Evolutionary conservation across 2,329 filamentous ascomycete species (phyloP), one percentile per base, ranked within the genome.

Genomic region (Phyllosticta paracitricarpa): DNA sequence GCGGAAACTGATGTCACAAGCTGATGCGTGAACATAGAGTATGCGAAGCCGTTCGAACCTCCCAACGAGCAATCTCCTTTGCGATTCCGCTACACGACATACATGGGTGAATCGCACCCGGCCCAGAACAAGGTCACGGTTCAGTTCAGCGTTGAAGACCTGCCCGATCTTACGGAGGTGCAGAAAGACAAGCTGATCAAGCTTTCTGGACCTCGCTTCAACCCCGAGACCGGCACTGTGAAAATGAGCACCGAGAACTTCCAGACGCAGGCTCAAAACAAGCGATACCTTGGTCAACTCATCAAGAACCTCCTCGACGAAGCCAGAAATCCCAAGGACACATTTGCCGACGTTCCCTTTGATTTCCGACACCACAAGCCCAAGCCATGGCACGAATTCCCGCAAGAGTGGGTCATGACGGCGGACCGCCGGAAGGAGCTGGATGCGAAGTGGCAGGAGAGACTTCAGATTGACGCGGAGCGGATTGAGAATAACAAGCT

Each of bases 51-150:
- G 19, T 97, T 96, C 73, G 77, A 81, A 63, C 83, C 86, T 2
- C 91, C 93, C 1, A 81, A 82, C 14, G 74, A 80, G 30, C 75
- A 84, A 54, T 81, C 89, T 68, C 85, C 91, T 54, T 84, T 99
- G 62, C 88, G 93, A 69, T 99, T 97, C 85, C 88, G 94, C 69
- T 97, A 96, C 79, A 99, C 94, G 17, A 92, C 88, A 48, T 97
- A 97, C 77, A 88, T 99, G 82, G 93, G 93, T 69, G 94, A 97
- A 76, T 80, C 84, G 61, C 95, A 99, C 77, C 93, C 94, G 0
- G 91, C 93, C 2, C 86, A 91, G 75, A 87, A 86, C 72, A 99
- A 99, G 80, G 92, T 99, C 22, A 92, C 97, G 12, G 85, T 97
- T 61, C 89, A 97, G 72, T 96, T 97, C 76, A 84, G 82, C 65